Evolutionary conservation across 2,329 filamentous ascomycete species (phyloP).

Genomic region (Pestalotiopsis sp.): DNA sequence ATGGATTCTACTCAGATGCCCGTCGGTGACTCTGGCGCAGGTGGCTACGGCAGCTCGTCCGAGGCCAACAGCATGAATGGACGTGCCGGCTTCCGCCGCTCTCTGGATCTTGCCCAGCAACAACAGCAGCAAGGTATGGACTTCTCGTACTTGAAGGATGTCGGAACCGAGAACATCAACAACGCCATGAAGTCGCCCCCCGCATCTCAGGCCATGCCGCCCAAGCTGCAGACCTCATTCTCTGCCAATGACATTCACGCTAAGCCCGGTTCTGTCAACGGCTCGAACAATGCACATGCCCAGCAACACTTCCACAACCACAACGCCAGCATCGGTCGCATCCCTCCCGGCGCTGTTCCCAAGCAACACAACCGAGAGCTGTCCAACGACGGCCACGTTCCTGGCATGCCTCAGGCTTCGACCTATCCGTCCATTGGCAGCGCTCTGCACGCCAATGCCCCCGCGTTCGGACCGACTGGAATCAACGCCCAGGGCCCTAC

Average conservation of each 20-base stretch:
- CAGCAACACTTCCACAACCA: conserved; percentile 73
- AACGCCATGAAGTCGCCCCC: conserved; percentile 46
- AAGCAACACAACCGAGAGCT: conserved; percentile 76
- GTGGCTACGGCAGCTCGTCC: conserved; percentile 36
- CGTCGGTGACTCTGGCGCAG: conserved; percentile 35
- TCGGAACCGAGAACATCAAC: conserved; percentile 37
- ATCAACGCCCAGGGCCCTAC: conserved; percentile 38
- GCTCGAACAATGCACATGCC: conserved; percentile 58
- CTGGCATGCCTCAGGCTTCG: conserved; percentile 39
- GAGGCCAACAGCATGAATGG: conserved; percentile 50
- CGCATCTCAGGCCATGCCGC: conserved; percentile 58
- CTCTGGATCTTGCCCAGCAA: conserved; percentile 53
- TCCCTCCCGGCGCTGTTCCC: conserved; percentile 67
- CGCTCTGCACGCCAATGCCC: conserved; percentile 76
- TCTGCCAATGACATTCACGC: conserved; percentile 89
- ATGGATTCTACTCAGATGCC: conserved; percentile 42
- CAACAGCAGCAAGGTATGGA: conserved; percentile 36
- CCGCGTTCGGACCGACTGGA: conserved; percentile 71
- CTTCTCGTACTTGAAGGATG: conserved; percentile 51
- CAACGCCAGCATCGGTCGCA: conserved; percentile 80
- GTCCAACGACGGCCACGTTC: conserved; percentile 47
- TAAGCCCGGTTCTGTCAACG: conserved; percentile 53
- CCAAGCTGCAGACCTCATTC: conserved; percentile 84
- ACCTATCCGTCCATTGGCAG: conserved; percentile 67
- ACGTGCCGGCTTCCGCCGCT: conserved; percentile 57